Evolutionary conservation across 208 protist genomes (phyloP).

Genomic region (Crithidia bombi): DNA sequence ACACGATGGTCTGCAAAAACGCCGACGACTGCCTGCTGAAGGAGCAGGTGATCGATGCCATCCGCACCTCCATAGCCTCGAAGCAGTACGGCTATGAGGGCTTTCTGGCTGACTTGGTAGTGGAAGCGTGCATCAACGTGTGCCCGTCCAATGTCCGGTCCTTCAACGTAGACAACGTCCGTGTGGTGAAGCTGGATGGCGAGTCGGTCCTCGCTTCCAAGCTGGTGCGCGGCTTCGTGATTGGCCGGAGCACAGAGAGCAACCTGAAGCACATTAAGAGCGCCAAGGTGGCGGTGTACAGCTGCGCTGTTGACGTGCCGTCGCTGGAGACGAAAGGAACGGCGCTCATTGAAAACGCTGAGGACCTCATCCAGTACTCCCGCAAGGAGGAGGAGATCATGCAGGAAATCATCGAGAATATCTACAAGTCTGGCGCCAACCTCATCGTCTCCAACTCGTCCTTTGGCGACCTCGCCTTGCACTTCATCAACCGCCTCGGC

Average conservation of each 20-base stretch:
- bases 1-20: slow-evolving; percentile 60
- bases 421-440: slow-evolving; percentile 97
- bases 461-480: slow-evolving; percentile 98
- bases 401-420: slow-evolving; percentile 96
- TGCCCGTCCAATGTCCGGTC: slow-evolving; percentile 95
- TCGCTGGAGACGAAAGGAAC: slow-evolving; percentile 99
- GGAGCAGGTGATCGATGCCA: slow-evolving; percentile 69
- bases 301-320: slow-evolving; percentile 96
- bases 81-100: slow-evolving; percentile 98
- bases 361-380: slow-evolving; percentile 97
- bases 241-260: slow-evolving; percentile 94
- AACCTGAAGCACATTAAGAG: slow-evolving; percentile 93
- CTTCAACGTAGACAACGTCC: slow-evolving; percentile 99
- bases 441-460: slow-evolving; percentile 97
- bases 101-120: slow-evolving; percentile 94
- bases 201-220: slow-evolving; percentile 93
- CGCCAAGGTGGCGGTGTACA: slow-evolving; percentile 99
- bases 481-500: slow-evolving; percentile 98
- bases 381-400: slow-evolving; percentile 98
- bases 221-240: slow-evolving; percentile 98
- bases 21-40: slow-evolving; percentile 87
- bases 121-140: slow-evolving; percentile 96
- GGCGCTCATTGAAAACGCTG: slow-evolving; percentile 97
- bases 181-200: slow-evolving; percentile 98
- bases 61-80: slow-evolving; percentile 90